These are phyloP conservation scores for Rutstroemia sydowiana DNA, from an alignment of 2,329 filamentous ascomycete species.

Conservation along the genomic window DNA sequence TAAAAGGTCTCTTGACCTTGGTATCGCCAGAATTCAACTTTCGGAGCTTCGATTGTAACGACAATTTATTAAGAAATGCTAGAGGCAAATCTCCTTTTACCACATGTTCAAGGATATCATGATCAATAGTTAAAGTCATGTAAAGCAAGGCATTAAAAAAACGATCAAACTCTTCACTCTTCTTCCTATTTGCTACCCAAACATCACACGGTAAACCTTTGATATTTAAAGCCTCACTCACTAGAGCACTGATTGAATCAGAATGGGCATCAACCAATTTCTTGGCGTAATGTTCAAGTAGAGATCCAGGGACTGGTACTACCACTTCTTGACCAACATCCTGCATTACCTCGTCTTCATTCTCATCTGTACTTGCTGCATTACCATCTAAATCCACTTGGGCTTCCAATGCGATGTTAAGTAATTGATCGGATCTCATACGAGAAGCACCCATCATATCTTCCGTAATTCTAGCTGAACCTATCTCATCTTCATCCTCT, in stretches of 20 bases:
- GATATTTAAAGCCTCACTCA: background rate
- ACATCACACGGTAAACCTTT: background rate
- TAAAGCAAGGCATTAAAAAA: background rate
- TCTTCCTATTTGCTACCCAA: background rate
- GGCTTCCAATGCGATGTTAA: no score
- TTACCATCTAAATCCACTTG: no score
- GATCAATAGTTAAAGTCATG: background rate
- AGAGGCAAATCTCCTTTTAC: background rate
- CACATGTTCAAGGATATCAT: background rate
- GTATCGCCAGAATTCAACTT: background rate
- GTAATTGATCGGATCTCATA: no score
- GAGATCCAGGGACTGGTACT: background rate
- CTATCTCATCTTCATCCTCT: no score
- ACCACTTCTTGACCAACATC: background rate
- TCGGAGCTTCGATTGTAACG: background rate
- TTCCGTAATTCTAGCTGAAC: no score
- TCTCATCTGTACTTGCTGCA: no score
- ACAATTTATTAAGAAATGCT: background rate
- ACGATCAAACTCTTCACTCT: background rate
- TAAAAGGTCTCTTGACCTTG: background rate
- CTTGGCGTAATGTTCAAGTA: background rate
- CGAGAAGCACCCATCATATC: no score
- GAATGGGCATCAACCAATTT: background rate
- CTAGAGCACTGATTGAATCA: background rate
- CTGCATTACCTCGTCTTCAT: background rate